These are phyloP conservation scores for Acacia melanoxylon DNA, from an alignment of 306 rosid genomes.

Conservation along the genomic window DNA sequence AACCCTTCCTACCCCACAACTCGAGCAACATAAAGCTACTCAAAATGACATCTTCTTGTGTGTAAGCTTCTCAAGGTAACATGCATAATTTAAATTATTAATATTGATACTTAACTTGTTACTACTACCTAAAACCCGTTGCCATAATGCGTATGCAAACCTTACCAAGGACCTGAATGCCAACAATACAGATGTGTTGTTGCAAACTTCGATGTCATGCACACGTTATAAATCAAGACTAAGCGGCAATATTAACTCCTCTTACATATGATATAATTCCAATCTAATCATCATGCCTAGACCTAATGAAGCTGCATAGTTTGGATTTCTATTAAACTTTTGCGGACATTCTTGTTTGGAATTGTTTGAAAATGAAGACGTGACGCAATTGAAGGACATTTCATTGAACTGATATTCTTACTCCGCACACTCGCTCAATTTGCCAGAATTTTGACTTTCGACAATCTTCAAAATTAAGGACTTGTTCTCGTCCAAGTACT, in stretches of 20 bases:
- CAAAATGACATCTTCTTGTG: too few relatives aligned
- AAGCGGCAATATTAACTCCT: background rate
- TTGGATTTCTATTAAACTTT: background rate
- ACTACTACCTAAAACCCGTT: background rate
- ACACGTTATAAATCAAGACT: background rate
- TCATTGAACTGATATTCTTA: slow-evolving; percentile 44
- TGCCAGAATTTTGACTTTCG: slow-evolving; percentile 95
- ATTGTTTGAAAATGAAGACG: slow-evolving; percentile 15
- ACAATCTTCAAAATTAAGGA: slow-evolving; percentile 97
- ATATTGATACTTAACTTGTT: background rate
- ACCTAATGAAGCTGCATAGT: background rate
- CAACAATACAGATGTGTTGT: background rate
- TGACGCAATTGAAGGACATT: background rate
- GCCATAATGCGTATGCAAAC: background rate
- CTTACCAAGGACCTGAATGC: background rate
- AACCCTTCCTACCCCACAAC: background rate
- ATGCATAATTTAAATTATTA: background rate
- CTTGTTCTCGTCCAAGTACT: slow-evolving; percentile 99
- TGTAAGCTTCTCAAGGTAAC: background rate
- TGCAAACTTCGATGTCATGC: background rate
- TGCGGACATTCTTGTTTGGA: background rate
- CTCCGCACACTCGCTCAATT: slow-evolving; percentile 96
- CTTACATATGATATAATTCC: background rate
- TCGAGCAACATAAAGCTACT: background rate
- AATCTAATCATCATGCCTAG: background rate